Percentiles rank a stretch among this genome's conserved stretches.
Conservation (phyloP, 805 yeast species). For the Metschnikowia noctiluminum region DNA sequence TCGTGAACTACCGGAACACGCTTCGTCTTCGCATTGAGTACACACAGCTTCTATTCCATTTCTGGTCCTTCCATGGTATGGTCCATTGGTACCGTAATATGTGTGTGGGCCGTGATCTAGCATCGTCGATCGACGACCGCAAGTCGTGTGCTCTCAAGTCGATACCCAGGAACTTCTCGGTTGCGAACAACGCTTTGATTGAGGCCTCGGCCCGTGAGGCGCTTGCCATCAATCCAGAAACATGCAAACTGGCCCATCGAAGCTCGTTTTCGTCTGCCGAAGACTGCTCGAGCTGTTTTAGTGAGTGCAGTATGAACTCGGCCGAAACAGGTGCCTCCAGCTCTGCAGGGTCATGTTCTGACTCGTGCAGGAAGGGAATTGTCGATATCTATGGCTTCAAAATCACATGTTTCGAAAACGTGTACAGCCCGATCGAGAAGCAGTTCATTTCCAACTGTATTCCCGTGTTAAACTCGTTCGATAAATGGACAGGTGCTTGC, state of each 20-base stretch:
- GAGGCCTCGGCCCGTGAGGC: slow-evolving; percentile 12
- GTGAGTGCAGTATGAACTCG: slow-evolving; percentile 1
- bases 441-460: slow-evolving; percentile 37
- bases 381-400: slow-evolving; percentile 11
- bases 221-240: slow-evolving; percentile 1
- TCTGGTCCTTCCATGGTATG: slow-evolving; percentile 41
- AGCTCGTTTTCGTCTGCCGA: slow-evolving; percentile 1
- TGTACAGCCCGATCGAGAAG: slow-evolving; percentile 27
- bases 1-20: slow-evolving; percentile 28
- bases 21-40: slow-evolving; percentile 39
- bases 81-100: slow-evolving; percentile 37
- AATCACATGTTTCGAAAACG: slow-evolving; percentile 15
- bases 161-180: slow-evolving; percentile 14
- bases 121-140: slow-evolving; percentile 28
- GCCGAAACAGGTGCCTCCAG: slow-evolving; percentile 4
- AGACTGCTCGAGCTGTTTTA: slow-evolving; percentile 10
- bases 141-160: slow-evolving; percentile 23
- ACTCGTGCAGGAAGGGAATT: not conserved
- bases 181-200: slow-evolving; percentile 14
- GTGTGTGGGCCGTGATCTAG: slow-evolving; percentile 34
- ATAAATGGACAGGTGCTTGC: slow-evolving; percentile 29
- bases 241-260: slow-evolving; percentile 4
- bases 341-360: not conserved
- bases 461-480: slow-evolving; percentile 37
- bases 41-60: slow-evolving; percentile 36